A percentile compares a stretch with the other conserved stretches of the same genome.
phyloP scores from a whole-genome alignment of 768 basidiomycete species.

The Hypholoma sublateritium region DNA sequence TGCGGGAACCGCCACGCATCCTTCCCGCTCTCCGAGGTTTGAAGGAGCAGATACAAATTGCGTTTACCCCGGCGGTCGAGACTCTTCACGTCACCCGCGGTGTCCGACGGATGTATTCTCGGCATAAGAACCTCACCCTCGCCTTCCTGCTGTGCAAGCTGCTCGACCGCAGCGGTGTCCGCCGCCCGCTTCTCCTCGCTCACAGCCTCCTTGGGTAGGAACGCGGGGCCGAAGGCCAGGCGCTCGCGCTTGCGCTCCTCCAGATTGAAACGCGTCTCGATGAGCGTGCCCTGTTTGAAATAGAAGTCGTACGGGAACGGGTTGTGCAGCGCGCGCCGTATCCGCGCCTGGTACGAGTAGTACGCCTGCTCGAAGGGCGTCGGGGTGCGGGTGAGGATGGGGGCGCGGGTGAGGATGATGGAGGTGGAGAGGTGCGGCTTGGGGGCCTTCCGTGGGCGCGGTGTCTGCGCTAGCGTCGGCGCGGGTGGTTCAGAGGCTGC shows the following conservation, averaged over 20 bases:
- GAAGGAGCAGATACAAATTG: constrained; percentile 86
- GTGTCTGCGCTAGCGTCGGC: constrained; percentile 1
- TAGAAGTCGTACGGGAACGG: constrained; percentile 91
- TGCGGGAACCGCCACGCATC: constrained; percentile 83
- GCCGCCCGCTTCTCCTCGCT: constrained; percentile 46
- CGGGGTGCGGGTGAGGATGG: constrained; percentile 70
- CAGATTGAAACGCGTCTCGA: constrained; percentile 76
- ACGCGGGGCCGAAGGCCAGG: constrained; percentile 68
- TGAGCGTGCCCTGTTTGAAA: constrained; percentile 87
- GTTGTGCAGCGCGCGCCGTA: constrained; percentile 83
- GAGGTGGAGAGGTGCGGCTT: constrained; percentile 53
- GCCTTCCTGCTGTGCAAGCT: constrained; percentile 56
- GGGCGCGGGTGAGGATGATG: constrained; percentile 78
- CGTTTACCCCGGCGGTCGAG: constrained; percentile 82
- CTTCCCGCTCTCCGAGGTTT: constrained; percentile 46
- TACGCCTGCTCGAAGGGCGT: constrained; percentile 78
- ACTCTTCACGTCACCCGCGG: constrained; percentile 60
- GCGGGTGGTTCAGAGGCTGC: constrained; percentile 16
- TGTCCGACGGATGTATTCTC: constrained; percentile 62
- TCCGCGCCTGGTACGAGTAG: constrained; percentile 79
- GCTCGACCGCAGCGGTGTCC: constrained; percentile 58
- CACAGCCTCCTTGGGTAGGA: constrained; percentile 47
- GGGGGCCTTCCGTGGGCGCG: constrained; percentile 26
- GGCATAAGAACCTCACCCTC: constrained; percentile 64
- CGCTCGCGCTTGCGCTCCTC: constrained; percentile 75